Base-by-base conservation (phyloP, 2,329 filamentous ascomycete species). In the Hortaea sp. region DNA sequence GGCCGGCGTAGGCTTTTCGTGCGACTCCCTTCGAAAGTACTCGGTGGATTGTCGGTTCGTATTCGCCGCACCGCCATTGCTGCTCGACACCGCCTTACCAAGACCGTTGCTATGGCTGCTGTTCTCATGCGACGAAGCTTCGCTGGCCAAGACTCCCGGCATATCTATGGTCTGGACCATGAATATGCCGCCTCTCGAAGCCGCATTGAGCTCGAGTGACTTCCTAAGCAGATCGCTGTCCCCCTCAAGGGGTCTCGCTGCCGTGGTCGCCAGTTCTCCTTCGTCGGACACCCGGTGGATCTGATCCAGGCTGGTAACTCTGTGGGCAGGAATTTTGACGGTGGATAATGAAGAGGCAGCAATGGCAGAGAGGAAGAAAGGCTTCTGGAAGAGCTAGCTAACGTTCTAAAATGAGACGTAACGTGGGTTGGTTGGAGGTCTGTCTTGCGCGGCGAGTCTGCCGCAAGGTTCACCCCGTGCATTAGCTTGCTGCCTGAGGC, bases 141-240 rank as follows among this genome's bases (percentile, higher is more conserved):
- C 48, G 42, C 45, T 43, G 46, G 41, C 44, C 30, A 52, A 66
- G 59, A 57, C 63, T 53, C 70, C 69, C 63, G 74, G 72, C 74
- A 77, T 77, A 52, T 70, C 69, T 61, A 69, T 57, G 51, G 61
- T 61, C 63, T 69, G 63, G 60, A 69, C 65, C 67, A 70, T 67
- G 67, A 69, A 63, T 48, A 59, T 57, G 52, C 53, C 49, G 29
- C 49, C 49, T 41, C 46, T 30, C n/a, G 53, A 48, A 44, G 51
- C 54, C 45, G 55, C 61, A 59, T 61, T 56, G 55, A 59, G 54
- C 47, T 55, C 51, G 41, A 58, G 54, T 48, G 56, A 59, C 51
- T 62, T 62, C 50, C 58, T 58, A 46, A 53, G 32, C 29, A 48
- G 52, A 27, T 39, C 41, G 35, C 53, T 49, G 47, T 59, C 54